Percentiles rank a stretch among this genome's conserved stretches.
phyloP scores from a whole-genome alignment of 192 early-diverging fungal species.

The Thamnidium elegans region DNA sequence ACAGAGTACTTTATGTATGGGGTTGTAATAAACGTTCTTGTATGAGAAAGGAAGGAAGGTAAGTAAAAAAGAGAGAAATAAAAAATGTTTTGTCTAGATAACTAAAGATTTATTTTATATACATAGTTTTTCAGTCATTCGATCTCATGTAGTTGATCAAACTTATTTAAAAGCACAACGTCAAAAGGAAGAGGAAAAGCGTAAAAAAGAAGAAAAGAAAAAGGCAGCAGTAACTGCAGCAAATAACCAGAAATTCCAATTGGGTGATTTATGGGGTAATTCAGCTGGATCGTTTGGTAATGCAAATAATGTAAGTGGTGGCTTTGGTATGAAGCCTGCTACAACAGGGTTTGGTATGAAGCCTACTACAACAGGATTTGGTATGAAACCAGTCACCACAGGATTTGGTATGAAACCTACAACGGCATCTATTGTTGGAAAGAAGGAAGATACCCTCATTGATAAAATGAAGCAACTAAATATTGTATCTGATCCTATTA shows the following conservation, averaged over 20 bases:
- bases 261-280: conserved; percentile 13
- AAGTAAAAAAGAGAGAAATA: conserved; percentile 1
- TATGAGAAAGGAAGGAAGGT: conserved; percentile 67
- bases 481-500: neutral
- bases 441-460: neutral
- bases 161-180: conserved; percentile 58
- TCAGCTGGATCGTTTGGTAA: neutral
- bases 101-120: neutral
- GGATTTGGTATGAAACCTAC: conserved; percentile 1
- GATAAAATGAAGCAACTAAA: neutral
- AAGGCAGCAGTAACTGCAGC: neutral
- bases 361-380: neutral
- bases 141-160: conserved; percentile 62
- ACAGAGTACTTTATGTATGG: conserved; percentile 78
- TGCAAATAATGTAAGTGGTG: neutral
- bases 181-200: conserved; percentile 36
- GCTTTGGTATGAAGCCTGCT: neutral
- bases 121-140: conserved; percentile 53
- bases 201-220: conserved; percentile 26
- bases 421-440: neutral
- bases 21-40: conserved; percentile 76
- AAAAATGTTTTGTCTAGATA: neutral
- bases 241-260: neutral
- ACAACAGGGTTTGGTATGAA: neutral
- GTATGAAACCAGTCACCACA: neutral